Conservation (phyloP, 345 rosid genomes). For the Salix caprea region DNA sequence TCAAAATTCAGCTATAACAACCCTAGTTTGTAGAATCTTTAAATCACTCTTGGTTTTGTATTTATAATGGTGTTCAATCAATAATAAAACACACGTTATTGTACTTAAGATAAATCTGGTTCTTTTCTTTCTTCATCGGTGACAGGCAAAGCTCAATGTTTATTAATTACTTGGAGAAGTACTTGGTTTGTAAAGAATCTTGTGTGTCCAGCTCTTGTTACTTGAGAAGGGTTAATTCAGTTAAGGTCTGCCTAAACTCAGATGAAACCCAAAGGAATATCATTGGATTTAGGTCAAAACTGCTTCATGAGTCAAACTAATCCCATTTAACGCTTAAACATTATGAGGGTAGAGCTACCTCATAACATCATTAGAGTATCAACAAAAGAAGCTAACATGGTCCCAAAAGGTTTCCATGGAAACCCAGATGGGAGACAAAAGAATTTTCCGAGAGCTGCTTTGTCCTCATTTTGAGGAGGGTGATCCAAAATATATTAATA, state of each 20-base stretch:
- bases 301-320: not conserved
- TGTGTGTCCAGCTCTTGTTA: not conserved
- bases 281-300: too few species aligned
- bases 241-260: not conserved
- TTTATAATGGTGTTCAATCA: too few species aligned
- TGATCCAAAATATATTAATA: not conserved
- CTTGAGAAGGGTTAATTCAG: not conserved
- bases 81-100: too few species aligned
- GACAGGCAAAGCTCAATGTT: not conserved
- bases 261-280: not conserved
- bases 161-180: not conserved
- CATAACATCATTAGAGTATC: conserved; percentile 14
- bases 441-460: conserved; percentile 14
- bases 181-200: too few species aligned
- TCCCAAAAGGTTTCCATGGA: conserved; percentile 18
- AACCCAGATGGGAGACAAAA: conserved; percentile 45
- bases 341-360: conserved; percentile 2
- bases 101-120: too few species aligned
- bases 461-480: conserved; percentile 34
- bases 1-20: too few species aligned
- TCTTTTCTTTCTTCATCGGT: too few species aligned
- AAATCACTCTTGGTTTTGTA: too few species aligned
- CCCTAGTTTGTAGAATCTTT: too few species aligned
- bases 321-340: not conserved
- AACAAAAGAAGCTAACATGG: conserved; percentile 26